Evolutionary conservation across 495 filamentous ascomycete species (phyloP).

Genomic region (Polyplosphaeria fusca): DNA sequence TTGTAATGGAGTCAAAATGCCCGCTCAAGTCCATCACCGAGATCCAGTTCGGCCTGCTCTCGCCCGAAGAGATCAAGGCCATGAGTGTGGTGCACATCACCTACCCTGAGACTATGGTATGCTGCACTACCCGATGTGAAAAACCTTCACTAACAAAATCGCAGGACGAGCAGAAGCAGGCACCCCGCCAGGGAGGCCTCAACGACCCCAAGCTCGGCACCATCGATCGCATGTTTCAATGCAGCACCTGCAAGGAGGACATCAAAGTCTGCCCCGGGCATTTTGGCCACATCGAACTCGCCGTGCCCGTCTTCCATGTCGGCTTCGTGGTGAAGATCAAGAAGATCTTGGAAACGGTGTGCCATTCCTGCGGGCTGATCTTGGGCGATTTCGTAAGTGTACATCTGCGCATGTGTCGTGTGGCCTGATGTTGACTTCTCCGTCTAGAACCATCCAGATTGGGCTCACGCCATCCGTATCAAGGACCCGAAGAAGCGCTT

Average conservation of each 20-base stretch:
- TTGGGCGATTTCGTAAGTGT: conserved; percentile 86
- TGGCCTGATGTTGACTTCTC: too few relatives aligned
- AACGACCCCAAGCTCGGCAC: conserved; percentile 94
- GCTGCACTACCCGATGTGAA: too few relatives aligned
- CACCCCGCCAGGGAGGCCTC: conserved; percentile 80
- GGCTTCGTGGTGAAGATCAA: conserved; percentile 97
- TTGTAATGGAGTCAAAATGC: conserved; percentile 65
- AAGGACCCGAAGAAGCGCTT: conserved; percentile 93
- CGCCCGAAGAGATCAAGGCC: conserved; percentile 94
- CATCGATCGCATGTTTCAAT: conserved; percentile 89
- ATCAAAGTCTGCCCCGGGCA: conserved; percentile 96
- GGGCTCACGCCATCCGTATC: conserved; percentile 71
- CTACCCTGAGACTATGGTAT: conserved; percentile 94
- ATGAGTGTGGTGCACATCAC: conserved; percentile 92
- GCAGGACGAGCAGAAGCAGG: conserved; percentile 80
- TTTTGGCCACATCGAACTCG: conserved; percentile 96
- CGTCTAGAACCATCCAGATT: conserved; percentile 78
- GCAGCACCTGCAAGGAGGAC: conserved; percentile 88
- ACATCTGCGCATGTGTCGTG: too few relatives aligned
- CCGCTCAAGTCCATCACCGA: conserved; percentile 92
- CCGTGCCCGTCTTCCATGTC: conserved; percentile 90
- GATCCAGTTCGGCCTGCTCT: conserved; percentile 96
- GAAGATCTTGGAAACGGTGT: conserved; percentile 95
- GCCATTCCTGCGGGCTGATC: conserved; percentile 96
- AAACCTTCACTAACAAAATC: too few relatives aligned